These are phyloP conservation scores for Entonaema liquescens DNA, from an alignment of 495 filamentous ascomycete genomes.

Conservation along the genomic window DNA sequence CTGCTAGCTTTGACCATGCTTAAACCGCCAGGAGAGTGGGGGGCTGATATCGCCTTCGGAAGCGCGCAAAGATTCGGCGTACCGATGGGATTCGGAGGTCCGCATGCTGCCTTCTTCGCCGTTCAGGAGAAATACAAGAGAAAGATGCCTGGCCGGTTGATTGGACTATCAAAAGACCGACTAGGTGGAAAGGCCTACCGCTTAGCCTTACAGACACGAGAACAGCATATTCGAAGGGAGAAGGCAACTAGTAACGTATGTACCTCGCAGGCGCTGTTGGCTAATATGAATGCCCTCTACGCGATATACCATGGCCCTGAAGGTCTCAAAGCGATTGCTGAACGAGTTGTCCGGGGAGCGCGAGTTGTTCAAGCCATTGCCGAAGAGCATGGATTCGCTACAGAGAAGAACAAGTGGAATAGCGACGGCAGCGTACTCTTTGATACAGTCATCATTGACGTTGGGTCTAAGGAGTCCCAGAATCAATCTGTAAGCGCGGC, in stretches of 20 bases:
- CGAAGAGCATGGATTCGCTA: conserved; percentile 70
- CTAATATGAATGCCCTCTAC: conserved; percentile 98
- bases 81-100: conserved; percentile 92
- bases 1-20: conserved; percentile 88
- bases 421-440: conserved; percentile 69
- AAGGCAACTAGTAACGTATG: conserved; percentile 99
- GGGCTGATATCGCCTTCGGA: conserved; percentile 96
- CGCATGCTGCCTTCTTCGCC: conserved; percentile 97
- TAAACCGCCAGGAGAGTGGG: conserved; percentile 94
- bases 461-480: conserved; percentile 44
- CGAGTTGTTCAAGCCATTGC: conserved; percentile 74
- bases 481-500: conserved; percentile 14
- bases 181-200: conserved; percentile 85
- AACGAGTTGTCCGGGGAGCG: conserved; percentile 75
- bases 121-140: conserved; percentile 92
- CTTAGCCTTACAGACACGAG: conserved; percentile 90
- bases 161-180: conserved; percentile 93
- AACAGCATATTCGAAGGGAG: conserved; percentile 96
- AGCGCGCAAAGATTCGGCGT: conserved; percentile 96
- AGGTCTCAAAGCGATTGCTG: conserved; percentile 86
- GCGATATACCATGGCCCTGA: conserved; percentile 95
- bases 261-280: conserved; percentile 92
- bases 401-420: conserved; percentile 63
- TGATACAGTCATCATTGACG: conserved; percentile 81
- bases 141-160: conserved; percentile 92